Conservation (phyloP, 257 asterid genomes). For the Rehmannia glutinosa region DNA sequence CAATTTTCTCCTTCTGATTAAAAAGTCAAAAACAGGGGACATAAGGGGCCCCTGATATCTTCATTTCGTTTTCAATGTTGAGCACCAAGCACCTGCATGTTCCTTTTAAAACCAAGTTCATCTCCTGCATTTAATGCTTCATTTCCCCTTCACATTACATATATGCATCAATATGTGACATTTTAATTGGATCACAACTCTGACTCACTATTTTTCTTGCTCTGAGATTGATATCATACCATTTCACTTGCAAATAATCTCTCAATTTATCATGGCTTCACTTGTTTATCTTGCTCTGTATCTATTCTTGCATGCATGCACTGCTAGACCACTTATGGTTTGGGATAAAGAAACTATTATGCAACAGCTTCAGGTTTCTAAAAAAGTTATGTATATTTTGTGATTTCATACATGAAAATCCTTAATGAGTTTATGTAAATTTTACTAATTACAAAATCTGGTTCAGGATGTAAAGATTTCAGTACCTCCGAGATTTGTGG, state of each 20-base stretch:
- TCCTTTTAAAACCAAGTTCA: constrained; percentile 36
- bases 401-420: not conserved
- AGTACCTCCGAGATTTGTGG: not conserved
- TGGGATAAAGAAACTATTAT: constrained; percentile 7
- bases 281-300: constrained; percentile 31
- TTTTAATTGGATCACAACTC: not conserved
- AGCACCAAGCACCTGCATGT: constrained; percentile 61
- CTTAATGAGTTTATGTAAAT: not conserved
- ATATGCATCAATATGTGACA: not conserved
- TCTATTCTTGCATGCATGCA: constrained; percentile 53
- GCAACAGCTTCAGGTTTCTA: constrained; percentile 18
- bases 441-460: not conserved
- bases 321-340: constrained; percentile 37
- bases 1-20: not conserved
- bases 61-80: constrained; percentile 30
- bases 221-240: not conserved
- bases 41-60: constrained; percentile 40
- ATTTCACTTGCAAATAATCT: not conserved
- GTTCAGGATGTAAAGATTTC: constrained; percentile 26
- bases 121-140: constrained; percentile 62
- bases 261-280: constrained; percentile 19
- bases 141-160: constrained; percentile 17
- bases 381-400: constrained; percentile 30
- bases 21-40: constrained; percentile 29
- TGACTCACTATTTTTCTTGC: not conserved